These are phyloP conservation scores for Solanum lycopersicoides DNA, from an alignment of 257 asterid species.

Conservation along the genomic window DNA sequence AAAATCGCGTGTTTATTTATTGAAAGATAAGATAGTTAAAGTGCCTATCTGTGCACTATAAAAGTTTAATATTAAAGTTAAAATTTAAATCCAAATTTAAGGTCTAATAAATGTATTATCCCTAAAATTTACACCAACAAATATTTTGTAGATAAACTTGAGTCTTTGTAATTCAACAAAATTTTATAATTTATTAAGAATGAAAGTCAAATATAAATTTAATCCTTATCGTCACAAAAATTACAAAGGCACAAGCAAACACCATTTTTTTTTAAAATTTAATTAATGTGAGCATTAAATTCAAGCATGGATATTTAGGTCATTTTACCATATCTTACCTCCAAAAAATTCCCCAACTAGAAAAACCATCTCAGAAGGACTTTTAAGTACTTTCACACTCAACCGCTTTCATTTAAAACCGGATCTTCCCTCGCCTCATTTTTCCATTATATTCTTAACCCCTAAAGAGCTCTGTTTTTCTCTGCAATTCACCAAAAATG, in stretches of 20 bases:
- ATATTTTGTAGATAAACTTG: not conserved
- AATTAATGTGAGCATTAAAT: not conserved
- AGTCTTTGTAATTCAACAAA: not conserved
- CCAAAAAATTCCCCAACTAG: not conserved
- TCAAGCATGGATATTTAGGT: constrained; percentile 8
- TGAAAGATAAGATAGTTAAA: too few relatives aligned
- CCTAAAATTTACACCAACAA: not conserved
- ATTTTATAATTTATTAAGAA: not conserved
- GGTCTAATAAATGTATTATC: too few relatives aligned
- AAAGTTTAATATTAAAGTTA: too few relatives aligned
- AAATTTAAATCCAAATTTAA: too few relatives aligned
- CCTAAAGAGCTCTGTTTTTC: not conserved
- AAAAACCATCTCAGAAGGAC: not conserved
- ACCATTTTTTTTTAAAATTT: not conserved
- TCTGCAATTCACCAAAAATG: not conserved
- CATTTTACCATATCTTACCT: not conserved
- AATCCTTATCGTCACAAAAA: not conserved
- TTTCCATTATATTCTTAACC: not conserved
- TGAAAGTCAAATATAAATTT: not conserved
- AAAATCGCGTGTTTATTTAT: too few relatives aligned
- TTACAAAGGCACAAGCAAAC: not conserved
- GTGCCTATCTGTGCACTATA: too few relatives aligned
- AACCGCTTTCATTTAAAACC: constrained; percentile 39
- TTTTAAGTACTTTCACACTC: not conserved
- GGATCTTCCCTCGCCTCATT: constrained; percentile 32